Base-by-base conservation (phyloP, 2,329 filamentous ascomycete genomes). In the Alternaria gansuensis region DNA sequence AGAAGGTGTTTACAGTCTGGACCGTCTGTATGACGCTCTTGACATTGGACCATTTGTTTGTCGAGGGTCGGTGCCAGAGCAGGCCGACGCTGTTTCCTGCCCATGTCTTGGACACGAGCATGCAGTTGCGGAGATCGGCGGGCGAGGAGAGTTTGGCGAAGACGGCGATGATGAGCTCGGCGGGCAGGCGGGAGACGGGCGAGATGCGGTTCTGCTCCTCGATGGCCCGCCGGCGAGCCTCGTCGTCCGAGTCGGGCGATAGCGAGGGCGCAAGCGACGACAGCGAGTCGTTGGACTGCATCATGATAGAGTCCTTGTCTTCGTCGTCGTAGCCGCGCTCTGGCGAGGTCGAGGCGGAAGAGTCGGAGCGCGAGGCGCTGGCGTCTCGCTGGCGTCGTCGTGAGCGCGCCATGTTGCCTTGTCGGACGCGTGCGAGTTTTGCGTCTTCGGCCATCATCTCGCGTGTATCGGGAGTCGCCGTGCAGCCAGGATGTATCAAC, bases 61-160 rank as follows among this genome's bases (percentile, higher is more conserved):
- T 98, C 28, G 92, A 88, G 1, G 95, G 95, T 37, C 95, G 87
- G 77, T 97, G 93, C 95, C 95, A 99, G 23, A 99, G 84, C 65
- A 97, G 85, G 64, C 95, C 94, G 67, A 98, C 95, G 51, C 91
- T 90, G 75, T 97, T 97, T 63, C 90, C 85, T 28, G 95, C 91
- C 95, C 95, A 99, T 63, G 90, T 87, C 78, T 93, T 93, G 73
- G 90, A 97, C n/a, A 97, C 93, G 65, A 95, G 83, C 91, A 98
- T 93, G 79, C 91, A 96, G 78, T 88, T 89, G 67, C 92, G 85
- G 68, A 97, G 85, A 73, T 99, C 94, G 43, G 83, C 81, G 2
- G 93, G 85, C 11, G 85, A 87, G 70, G 84, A 88, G 57, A 99
- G 86, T 77, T 93, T 95, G 34, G 91, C 84, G 79, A 99, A 97